phyloP scores from a whole-genome alignment of 129 eudicot species.

The Flaveria ramosissima region DNA sequence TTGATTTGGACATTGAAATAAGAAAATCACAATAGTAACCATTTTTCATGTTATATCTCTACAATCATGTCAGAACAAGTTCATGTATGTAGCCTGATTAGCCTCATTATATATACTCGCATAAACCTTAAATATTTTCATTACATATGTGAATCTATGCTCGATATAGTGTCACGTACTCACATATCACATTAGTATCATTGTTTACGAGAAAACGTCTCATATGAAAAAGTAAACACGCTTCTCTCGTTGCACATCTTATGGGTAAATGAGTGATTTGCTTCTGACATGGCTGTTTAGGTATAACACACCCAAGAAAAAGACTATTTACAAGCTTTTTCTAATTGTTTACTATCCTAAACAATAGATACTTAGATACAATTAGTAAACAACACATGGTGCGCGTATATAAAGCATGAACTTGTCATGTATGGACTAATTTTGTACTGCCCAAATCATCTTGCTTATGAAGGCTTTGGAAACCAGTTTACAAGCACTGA shows the following conservation, averaged over 20 bases:
- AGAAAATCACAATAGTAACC: not conserved
- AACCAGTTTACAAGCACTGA: not conserved
- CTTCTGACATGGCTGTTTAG: not conserved
- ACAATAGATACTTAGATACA: not conserved
- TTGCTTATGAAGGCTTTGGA: too few species aligned
- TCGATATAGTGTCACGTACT: too few species aligned
- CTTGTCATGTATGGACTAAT: not conserved
- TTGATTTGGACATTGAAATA: not conserved
- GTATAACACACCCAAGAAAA: not conserved
- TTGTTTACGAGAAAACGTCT: not conserved
- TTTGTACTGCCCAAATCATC: too few species aligned
- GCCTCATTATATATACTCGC: not conserved
- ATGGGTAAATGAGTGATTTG: not conserved
- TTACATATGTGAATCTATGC: not conserved
- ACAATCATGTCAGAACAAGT: not conserved
- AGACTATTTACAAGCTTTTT: not conserved
- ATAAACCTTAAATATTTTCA: not conserved
- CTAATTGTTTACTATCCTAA: not conserved
- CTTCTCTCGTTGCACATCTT: not conserved
- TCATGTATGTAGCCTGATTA: not conserved
- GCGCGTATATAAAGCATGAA: not conserved
- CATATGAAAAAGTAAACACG: not conserved
- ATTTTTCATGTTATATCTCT: not conserved
- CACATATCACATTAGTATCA: too few species aligned
- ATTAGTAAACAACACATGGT: conserved; percentile 1